Base-by-base conservation (phyloP, 1,284 basidiomycete species). In the Ceratobasidium sp. region DNA sequence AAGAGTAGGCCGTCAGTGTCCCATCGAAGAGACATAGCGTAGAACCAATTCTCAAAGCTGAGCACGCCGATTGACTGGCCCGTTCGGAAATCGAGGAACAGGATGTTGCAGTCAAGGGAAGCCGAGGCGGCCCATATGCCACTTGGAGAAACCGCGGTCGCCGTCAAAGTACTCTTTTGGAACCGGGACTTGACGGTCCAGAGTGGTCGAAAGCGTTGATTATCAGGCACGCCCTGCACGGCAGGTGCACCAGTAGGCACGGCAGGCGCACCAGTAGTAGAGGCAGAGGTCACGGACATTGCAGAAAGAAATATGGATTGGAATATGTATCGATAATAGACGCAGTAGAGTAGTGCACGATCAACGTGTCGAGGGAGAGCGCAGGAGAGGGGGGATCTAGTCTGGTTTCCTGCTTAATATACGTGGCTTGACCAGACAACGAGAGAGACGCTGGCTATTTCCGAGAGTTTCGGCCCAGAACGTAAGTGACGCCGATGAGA, bases 41-140 rank as follows among this genome's bases (percentile, higher is more conserved):
- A 40, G 57, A 61, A 61, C 26, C 57, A 26, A 40, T 12, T 33
- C 3, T 61, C 26, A n/a, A 61, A 61, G n/a, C 33, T 28, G n/a
- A 57, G n/a, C 54, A 57, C 54, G n/a, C 54, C 54, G 54, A 57
- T 57, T 23, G 28, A 28, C 57, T 61, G 57, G 57, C 57, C 57
- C 28, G 57, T 61, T 26, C 57, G 26, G 26, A 61, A 61, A 20
- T 61, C 57, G 13, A 61, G 26, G 10, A 61, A 61, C 13, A 61
- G 12, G 12, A 61, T 5, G 57, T 61, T 61, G 54, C 54, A 61
- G 57, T 61, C 57, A 20, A 61, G 38, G 15, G 57, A 61, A 28
- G 57, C 26, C 23, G 57, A 61, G 28, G 57, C 57, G 28, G n/a
- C 26, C 57, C 57, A 61, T 40, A 40, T 61, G 26, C 57, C 57